phyloP scores from a whole-genome alignment of 129 eudicot species.

The Arctium minus region DNA sequence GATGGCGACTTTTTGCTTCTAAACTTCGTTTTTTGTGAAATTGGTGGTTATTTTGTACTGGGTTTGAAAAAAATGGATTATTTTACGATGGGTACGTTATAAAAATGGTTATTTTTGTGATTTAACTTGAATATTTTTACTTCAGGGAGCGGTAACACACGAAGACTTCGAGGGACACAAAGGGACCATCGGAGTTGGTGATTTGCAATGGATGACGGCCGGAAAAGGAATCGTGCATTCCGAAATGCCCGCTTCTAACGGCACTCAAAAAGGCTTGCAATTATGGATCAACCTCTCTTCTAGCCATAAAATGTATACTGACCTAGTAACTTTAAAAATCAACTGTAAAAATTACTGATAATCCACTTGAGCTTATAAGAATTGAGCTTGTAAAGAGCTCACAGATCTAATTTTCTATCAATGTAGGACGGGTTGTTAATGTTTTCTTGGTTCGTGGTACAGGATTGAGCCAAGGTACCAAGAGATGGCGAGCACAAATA shows the following conservation, averaged over 20 bases:
- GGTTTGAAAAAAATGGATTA: background rate
- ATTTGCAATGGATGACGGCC: constrained; percentile 94
- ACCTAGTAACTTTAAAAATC: too few species aligned
- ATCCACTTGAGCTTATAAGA: too few species aligned
- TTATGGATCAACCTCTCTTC: constrained; percentile 91
- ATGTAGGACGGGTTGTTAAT: background rate
- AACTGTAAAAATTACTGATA: background rate
- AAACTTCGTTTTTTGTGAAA: background rate
- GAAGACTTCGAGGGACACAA: constrained; percentile 87
- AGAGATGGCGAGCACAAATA: constrained; percentile 31
- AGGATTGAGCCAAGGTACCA: constrained; percentile 83
- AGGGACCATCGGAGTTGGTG: constrained; percentile 83
- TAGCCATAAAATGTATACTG: constrained; percentile 57
- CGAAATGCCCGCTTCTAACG: constrained; percentile 82
- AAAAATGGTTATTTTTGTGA: background rate
- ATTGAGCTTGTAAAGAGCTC: background rate
- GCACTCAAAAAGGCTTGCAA: constrained; percentile 77
- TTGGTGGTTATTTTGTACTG: background rate
- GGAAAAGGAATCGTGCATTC: constrained; percentile 93
- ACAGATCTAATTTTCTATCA: background rate
- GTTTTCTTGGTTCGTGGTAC: background rate
- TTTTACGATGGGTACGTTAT: background rate
- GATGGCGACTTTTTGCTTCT: background rate
- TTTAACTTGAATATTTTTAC: background rate
- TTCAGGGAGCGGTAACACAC: constrained; percentile 74